A percentile compares a stretch with the other conserved stretches of the same genome.
phyloP scores from a whole-genome alignment of 495 filamentous ascomycete genomes.

The Aspergillus affinis region DNA sequence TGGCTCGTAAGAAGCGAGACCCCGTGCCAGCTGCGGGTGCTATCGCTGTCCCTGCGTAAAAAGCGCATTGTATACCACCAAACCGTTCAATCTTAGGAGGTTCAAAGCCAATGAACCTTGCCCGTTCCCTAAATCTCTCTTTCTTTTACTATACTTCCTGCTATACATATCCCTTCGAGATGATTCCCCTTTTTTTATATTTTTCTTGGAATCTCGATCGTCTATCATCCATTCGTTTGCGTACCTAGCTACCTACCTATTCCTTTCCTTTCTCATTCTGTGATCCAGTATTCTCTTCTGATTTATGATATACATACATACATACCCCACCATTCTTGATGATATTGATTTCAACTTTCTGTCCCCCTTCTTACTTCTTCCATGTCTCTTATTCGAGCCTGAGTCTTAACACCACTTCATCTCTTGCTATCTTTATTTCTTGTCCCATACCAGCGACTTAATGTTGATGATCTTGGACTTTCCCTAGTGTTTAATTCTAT shows the following conservation, averaged over 20 bases:
- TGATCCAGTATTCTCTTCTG: constrained; percentile 8
- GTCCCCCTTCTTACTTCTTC: constrained; percentile 5
- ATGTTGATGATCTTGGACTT: neutral
- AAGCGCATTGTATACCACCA: neutral
- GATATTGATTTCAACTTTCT: constrained; percentile 13
- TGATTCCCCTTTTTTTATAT: neutral
- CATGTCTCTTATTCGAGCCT: constrained; percentile 5
- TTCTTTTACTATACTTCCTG: neutral
- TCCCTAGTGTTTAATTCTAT: neutral
- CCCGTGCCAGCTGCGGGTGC: constrained; percentile 17
- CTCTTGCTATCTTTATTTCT: neutral
- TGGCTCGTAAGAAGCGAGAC: constrained; percentile 52
- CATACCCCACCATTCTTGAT: constrained; percentile 13
- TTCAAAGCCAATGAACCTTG: neutral
- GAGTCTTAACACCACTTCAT: neutral
- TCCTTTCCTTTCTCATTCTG: constrained; percentile 11
- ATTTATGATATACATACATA: constrained; percentile 15
- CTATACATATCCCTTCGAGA: neutral
- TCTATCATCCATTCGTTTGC: constrained; percentile 3
- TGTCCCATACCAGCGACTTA: neutral
- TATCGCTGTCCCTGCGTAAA: constrained; percentile 3
- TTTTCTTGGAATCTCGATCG: neutral
- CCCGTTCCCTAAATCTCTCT: neutral
- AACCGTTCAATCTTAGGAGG: neutral
- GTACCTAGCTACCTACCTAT: neutral